Percentiles rank a stretch among this genome's conserved stretches.
Evolutionary conservation across 192 early-diverging fungal genomes (phyloP).

Genomic region (Spizellomyces sp.): DNA sequence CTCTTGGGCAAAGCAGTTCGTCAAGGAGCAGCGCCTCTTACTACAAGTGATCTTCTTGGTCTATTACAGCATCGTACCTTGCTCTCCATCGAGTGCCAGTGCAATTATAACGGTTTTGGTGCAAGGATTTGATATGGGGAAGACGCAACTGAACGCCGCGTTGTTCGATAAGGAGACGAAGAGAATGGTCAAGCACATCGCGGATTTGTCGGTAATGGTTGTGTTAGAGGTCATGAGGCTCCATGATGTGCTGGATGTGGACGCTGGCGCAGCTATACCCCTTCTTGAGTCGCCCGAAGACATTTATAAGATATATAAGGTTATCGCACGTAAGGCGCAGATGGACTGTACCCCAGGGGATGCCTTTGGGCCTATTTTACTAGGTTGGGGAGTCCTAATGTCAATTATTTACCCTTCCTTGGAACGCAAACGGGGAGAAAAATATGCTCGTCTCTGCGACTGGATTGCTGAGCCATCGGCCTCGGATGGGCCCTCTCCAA

Average conservation of each 20-base stretch:
- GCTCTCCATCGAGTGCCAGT: constrained; percentile 3
- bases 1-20: constrained; percentile 41
- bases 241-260: constrained; percentile 11
- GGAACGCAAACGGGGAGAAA: background rate
- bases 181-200: constrained; percentile 22
- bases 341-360: constrained; percentile 10
- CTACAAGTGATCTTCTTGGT: constrained; percentile 47
- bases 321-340: background rate
- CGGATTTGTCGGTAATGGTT: constrained; percentile 39
- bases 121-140: constrained; percentile 32
- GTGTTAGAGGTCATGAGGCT: constrained; percentile 33
- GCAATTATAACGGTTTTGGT: constrained; percentile 9
- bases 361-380: constrained; percentile 32
- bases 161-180: constrained; percentile 37
- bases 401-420: constrained; percentile 13
- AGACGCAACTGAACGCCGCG: constrained; percentile 38
- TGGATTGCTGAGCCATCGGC: background rate
- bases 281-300: background rate
- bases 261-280: background rate
- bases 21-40: constrained; percentile 42
- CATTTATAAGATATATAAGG: constrained; percentile 4
- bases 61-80: constrained; percentile 30
- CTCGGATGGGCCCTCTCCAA: background rate
- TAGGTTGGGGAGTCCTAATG: constrained; percentile 41
- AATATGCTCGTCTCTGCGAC: background rate